Base-by-base conservation (phyloP, 306 rosid genomes). In the Cicer judaicum region DNA sequence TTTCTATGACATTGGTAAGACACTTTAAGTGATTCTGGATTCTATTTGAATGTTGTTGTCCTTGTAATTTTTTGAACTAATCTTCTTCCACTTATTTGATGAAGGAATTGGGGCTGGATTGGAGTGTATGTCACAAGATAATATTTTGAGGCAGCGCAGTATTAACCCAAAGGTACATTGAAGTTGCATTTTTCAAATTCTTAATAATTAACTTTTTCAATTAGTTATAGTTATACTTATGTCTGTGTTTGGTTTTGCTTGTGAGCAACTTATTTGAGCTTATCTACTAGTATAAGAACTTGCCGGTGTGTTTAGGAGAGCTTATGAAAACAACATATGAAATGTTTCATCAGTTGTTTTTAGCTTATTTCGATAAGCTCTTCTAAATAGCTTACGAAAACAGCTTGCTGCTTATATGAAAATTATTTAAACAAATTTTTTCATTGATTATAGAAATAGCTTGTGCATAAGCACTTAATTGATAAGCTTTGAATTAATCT, bases 71-170 rank as follows among this genome's bases (percentile, higher is more conserved):
- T 44, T 34, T 16, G 62, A 38, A 55, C 68, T 72, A 49, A 68
- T 50, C 54, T 65, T 64, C 60, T 65, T 48, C 65, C 63, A 68
- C 55, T 66, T 52, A 77, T 79, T 75, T 52, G 78, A 50, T 55
- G 19, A 85, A 91, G 96, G 98, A 40, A 88, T 91, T 80, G 97
- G 87, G 42, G 98, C 98, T 75, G 96, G 98, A 78, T 18, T 91
- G 85, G 98, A 94, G 89, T 80, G 70, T 74, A 90, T 90, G 98
- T 21, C 95, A 43, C 29, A 34, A 21, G 85, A 91, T 78, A 68
- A 42, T 19, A 75, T 91, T 29, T 79, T 59, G 70, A 46, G 29
- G 40, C 3, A 50, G 15, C 24, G n/a, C 24, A 79, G 73, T 12
- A 55, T 1, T 21, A 94, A 86, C 78, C 88, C 93, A 47, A 91